Evolutionary conservation across 1,284 basidiomycete species (phyloP).

Genomic region (Lignosus rhinocerotis): DNA sequence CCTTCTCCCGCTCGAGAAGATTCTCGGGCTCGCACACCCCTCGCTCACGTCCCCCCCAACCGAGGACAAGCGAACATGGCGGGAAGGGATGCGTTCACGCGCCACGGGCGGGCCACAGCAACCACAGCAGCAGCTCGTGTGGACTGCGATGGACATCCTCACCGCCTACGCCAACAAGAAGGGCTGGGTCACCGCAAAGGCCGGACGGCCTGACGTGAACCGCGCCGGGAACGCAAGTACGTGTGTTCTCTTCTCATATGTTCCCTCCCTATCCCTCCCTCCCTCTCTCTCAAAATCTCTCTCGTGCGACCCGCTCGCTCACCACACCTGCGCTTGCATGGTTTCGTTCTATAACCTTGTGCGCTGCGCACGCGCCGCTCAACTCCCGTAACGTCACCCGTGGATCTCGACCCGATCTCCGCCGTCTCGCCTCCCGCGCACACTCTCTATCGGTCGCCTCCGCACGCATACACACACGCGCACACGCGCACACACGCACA

Average conservation of each 20-base stretch:
- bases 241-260: conserved; percentile 35
- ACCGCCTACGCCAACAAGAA: conserved; percentile 75
- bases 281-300: not conserved
- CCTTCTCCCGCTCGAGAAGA: conserved; percentile 76
- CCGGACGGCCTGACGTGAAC: conserved; percentile 84
- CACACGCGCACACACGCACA: too few species aligned
- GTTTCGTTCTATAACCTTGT: too few species aligned
- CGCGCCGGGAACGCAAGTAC: conserved; percentile 86
- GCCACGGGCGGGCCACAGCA: conserved; percentile 1
- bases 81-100: conserved; percentile 45
- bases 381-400: too few species aligned
- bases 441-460: too few species aligned
- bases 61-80: conserved; percentile 74
- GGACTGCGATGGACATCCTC: conserved; percentile 84
- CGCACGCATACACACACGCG: too few species aligned
- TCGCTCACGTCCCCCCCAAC: conserved; percentile 35
- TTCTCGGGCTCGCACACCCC: conserved; percentile 64
- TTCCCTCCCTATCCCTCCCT: not conserved
- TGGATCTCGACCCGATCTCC: too few species aligned
- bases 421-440: too few species aligned
- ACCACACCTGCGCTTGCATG: too few species aligned
- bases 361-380: too few species aligned
- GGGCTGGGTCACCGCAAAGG: conserved; percentile 87
- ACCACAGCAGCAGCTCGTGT: conserved; percentile 35
- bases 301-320: too few species aligned